Conservation (phyloP, 2,329 filamentous ascomycete species). For the Sclerotinia minor region DNA sequence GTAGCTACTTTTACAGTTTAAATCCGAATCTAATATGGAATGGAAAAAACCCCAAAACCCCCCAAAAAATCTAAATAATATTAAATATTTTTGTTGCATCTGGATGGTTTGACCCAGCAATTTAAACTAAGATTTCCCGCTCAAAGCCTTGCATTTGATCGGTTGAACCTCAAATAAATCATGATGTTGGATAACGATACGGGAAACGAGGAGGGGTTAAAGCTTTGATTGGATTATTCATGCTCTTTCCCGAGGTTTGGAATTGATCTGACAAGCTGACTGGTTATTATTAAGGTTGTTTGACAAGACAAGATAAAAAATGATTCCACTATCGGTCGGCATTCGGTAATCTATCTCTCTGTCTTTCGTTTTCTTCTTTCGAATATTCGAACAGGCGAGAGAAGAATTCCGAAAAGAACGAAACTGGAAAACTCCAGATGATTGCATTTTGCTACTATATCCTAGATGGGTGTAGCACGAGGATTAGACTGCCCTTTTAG, state of each 20-base stretch:
- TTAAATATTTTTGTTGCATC: background rate
- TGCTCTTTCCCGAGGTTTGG: slow-evolving; percentile 8
- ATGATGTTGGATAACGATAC: slow-evolving; percentile 8
- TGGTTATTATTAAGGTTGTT: slow-evolving; percentile 10
- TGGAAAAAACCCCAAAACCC: too few relatives aligned
- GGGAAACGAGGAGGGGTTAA: slow-evolving; percentile 16
- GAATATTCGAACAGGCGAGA: background rate
- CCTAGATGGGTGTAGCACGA: background rate
- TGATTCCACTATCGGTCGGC: background rate
- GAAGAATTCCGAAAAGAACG: background rate
- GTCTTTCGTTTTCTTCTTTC: background rate
- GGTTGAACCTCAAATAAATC: slow-evolving; percentile 4
- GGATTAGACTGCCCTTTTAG: background rate
- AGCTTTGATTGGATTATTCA: slow-evolving; percentile 22
- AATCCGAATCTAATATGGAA: slow-evolving; percentile 10
- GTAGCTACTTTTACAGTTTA: slow-evolving; percentile 3
- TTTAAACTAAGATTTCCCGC: slow-evolving; percentile 11
- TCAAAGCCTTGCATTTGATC: slow-evolving; percentile 20
- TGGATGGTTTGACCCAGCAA: background rate
- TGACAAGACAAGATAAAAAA: slow-evolving; percentile 6
- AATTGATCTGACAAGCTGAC: slow-evolving; percentile 16
- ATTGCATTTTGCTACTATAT: background rate
- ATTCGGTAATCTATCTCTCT: slow-evolving; percentile 8
- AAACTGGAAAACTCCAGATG: background rate
- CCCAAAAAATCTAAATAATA: slow-evolving; percentile 1